Base-by-base conservation (phyloP, 495 filamentous ascomycete genomes). In the Aspergillus homomorphus region DNA sequence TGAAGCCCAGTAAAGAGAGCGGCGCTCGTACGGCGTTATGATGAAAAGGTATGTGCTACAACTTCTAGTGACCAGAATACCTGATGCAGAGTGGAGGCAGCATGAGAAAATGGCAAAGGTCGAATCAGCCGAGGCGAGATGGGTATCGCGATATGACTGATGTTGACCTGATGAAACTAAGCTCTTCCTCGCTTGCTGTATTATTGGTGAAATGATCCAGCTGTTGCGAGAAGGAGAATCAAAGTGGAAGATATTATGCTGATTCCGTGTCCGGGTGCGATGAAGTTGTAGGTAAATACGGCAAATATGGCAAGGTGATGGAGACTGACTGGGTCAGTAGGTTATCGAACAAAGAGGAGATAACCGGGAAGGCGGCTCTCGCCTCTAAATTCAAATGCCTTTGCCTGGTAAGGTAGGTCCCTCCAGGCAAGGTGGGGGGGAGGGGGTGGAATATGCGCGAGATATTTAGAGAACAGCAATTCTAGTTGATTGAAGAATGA, bases 401-500 rank as follows among this genome's bases (percentile, higher is more conserved):
- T 56, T 51, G 56, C 53, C 53, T 56, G 45, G 58, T 60, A 56
- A 61, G 57, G 46, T 62, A 61, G 57, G 46, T 62, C 59, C 55
- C 54, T 62, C 52, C 52, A 54, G 24, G 49, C 62, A 62, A 60
- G 56, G 62, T 64, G 62, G 53, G 56, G 56, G 57, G 51, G 51
- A 57, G 55, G 51, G 56, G 53, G 46, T 58, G 38, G 33, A 38
- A 51, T 51, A 30, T 56, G 33, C 53, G 59, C 48, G 46, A 65
- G 59, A 62, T 62, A 62, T 51, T 57, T 60, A 48, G 43, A 57
- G 56, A 64, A 62, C 63, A 59, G 55, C 57, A 63, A 61, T 54
- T 55, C 51, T 65, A 66, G 51, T 61, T 53, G 58, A 57, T 46
- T 54, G 66, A 70, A 61, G 66, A 63, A 59, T 64, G 66, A 62